Evolutionary conservation across 345 rosid species (phyloP), one percentile per base, ranked within the genome.

Genomic region (Excoecaria agallocha): DNA sequence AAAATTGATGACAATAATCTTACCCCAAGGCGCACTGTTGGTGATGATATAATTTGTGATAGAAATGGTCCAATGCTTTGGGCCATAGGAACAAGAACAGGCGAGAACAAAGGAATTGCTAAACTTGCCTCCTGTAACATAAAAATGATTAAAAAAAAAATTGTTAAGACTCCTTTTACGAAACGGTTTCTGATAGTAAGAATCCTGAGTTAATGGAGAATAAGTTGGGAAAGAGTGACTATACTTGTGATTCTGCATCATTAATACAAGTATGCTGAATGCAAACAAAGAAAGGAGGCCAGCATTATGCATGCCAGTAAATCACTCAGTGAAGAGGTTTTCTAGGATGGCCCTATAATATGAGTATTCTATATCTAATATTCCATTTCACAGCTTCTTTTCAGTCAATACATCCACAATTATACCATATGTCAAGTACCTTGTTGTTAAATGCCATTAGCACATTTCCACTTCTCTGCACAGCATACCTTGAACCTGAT

Each of bases 61-160:
- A 95, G 82, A 72, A 93, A 50, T 61, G 98, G 98, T 79, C 98
- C 99, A 68, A 93, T 76, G 77, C 94, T 89, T 84, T 95, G 99
- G 67, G 97, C 97, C 91, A 95, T 73, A 37, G 97, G 97, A 39
- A 91, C 94, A 73, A 95, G 86, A 73, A 95, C 89, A 75, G 97
- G 98, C 22, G 99, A 95, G 87, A 95, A 90, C 89, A 95, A 84
- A 51, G 99, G 99, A 75, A 95, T 77, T 73, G 97, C 93, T 77
- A 85, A 66, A 76, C 98, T 93, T 41, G 99, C 96, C 72, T 93
- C 98, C 99, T 93, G 89, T 37, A 46, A 74, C 78, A 76, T 74
- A 56, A 81, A 43, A 22, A 41, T 4, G 12, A 57, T 4, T 22
- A 57, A 74, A 63, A 62, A 41, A 72, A 7, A 6, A 25, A 25